Evolutionary conservation across 1,139 yeast species (phyloP), one percentile per base, ranked within the genome.

Genomic region (Sugiyamaella castrensis): DNA sequence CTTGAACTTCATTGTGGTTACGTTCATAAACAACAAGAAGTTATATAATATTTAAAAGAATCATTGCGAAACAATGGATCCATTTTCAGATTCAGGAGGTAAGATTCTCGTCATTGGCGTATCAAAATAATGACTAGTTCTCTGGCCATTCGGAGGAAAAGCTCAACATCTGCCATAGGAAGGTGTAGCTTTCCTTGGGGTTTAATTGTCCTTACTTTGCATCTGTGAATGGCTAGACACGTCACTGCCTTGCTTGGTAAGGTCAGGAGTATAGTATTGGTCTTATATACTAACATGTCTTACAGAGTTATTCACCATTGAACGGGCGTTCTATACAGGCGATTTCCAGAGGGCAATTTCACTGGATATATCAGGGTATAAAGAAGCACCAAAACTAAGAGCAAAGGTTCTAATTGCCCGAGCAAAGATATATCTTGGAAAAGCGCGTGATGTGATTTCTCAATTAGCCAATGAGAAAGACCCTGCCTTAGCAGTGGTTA

Each of bases 321-420:
- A 71, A 53, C 66, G 65, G 55, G 70, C 71, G 26, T 71, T 68
- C 56, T 71, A 71, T 55, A 61, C 71, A 12, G 74, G 74, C 37
- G 70, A 70, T 46, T 71, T 63, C 53, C 55, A 56, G 39, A 61
- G 64, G 37, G 75, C 70, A 10, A 29, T 64, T 13, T 52, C 46
- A 13, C 53, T 66, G 31, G 63, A 66, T 43, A 56, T 62, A 24
- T 53, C 62, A 24, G 47, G 52, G 8, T 54, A 57, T 47, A 42
- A 59, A 12, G 62, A 54, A 7, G 58, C 59, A 13, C 55, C 59
- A 46, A 54, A 50, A 35, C 45, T 56, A 26, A 59, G 60, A 36
- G 72, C 71, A 9, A 57, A 59, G 29, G 62, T 65, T 36, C 61
- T 69, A 36, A 61, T 63, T 40, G 54, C 57, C 26, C 65, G 74